Conservation (phyloP, 2,329 filamentous ascomycete genomes). For the Trichoderma pleuroti region DNA sequence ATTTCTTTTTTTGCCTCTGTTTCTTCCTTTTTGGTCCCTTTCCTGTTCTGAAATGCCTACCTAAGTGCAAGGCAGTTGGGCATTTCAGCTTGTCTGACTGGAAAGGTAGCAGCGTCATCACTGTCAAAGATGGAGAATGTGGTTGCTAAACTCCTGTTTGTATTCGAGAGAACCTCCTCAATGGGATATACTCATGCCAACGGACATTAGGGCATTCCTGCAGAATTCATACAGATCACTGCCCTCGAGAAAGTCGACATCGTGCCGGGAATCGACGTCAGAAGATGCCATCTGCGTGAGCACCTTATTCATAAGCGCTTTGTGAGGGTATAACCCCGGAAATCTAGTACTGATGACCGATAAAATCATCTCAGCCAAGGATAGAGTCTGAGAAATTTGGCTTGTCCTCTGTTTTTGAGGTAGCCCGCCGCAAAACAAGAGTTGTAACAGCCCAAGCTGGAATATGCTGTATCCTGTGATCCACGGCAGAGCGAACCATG, state of each 20-base stretch:
- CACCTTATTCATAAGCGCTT: neutral
- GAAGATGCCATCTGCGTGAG: neutral
- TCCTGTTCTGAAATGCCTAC: neutral
- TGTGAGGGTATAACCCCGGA: neutral
- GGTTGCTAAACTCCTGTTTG: neutral
- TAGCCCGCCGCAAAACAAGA: neutral
- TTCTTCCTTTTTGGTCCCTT: neutral
- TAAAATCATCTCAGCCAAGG: neutral
- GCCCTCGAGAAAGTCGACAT: constrained; percentile 8
- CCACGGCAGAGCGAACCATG: constrained; percentile 4
- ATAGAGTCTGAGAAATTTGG: neutral
- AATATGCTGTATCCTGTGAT: constrained; percentile 14
- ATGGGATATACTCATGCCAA: neutral
- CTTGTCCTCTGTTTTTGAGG: neutral
- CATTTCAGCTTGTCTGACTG: neutral
- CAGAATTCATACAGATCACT: constrained; percentile 10
- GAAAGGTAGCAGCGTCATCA: neutral
- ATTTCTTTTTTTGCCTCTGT: neutral
- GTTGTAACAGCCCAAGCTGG: neutral
- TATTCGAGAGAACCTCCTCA: neutral
- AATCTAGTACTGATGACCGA: constrained; percentile 11
- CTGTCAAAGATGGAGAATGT: neutral
- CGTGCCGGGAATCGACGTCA: neutral
- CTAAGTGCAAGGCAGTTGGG: neutral
- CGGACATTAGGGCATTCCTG: neutral